A percentile compares a stretch with the other conserved stretches of the same genome.
Evolutionary conservation across 2,329 filamentous ascomycete genomes (phyloP).

Genomic region (Keithomyces neogunnii): DNA sequence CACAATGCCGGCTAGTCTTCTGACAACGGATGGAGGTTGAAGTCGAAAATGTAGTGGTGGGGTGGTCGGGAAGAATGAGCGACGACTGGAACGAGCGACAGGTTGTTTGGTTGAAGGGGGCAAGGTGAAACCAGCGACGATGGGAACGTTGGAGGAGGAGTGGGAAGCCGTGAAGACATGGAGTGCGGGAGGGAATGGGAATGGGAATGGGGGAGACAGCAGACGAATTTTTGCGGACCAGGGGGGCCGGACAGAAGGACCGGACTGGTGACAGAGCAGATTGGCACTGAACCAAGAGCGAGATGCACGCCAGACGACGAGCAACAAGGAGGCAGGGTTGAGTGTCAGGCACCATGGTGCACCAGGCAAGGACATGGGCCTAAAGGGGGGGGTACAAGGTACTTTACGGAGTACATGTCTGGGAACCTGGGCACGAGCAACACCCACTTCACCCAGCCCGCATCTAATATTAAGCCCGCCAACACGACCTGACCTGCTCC

Average conservation of each 20-base stretch:
- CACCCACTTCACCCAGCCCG: too few species aligned
- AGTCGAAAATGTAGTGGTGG: conserved; percentile 16
- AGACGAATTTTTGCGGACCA: not conserved
- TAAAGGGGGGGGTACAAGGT: too few species aligned
- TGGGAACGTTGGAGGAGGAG: conserved; percentile 6
- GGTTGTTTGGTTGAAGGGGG: conserved; percentile 28
- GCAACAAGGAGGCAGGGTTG: too few species aligned
- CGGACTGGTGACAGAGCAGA: too few species aligned
- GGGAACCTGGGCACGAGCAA: too few species aligned
- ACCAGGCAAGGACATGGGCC: too few species aligned
- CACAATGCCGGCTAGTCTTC: not conserved
- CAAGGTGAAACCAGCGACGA: conserved; percentile 17
- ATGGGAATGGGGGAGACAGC: not conserved
- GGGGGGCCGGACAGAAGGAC: not conserved
- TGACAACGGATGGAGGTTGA: conserved; percentile 10
- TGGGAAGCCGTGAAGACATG: conserved; percentile 6
- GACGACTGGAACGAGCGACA: conserved; percentile 31
- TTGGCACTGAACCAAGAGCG: too few species aligned
- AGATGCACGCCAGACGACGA: too few species aligned
- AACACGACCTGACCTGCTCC: too few species aligned
- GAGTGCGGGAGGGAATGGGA: not conserved
- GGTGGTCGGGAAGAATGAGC: conserved; percentile 24
- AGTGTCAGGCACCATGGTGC: too few species aligned
- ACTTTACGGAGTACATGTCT: too few species aligned
- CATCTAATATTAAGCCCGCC: too few species aligned